Evolutionary conservation across 176 grass and related monocot species (phyloP), one percentile per base, ranked within the genome.

Genomic region (Panicum miliaceum): DNA sequence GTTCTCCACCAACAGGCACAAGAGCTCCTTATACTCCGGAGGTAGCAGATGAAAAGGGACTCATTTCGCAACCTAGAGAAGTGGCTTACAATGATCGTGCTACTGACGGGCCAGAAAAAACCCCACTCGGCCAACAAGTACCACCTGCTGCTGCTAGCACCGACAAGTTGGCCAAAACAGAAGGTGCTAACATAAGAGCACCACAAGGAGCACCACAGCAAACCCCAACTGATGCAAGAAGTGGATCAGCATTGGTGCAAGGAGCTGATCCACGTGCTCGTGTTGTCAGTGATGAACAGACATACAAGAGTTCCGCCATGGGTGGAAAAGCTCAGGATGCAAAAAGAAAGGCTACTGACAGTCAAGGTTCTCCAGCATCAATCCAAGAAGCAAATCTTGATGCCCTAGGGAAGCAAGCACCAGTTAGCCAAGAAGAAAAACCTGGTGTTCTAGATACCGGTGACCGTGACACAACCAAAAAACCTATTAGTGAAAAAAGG

Each of bases 11-110:
- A 29, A 40, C 59, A 14, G 22, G 69, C 5, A 50, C 51, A 80
- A 53, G 7, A 80, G n/a, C 19, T 80, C 76, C 59, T 74, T 36
- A 19, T 1, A 57, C 51, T 84, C 82, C 77, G 75, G 47, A 22
- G 47, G 48, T 36, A 73, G 43, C 41, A 76, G 46, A 82, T 38
- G 64, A 82, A 86, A 78, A 26, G 45, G 63, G 13, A 82, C 52
- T 3, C 38, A 62, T 38, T 81, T 64, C 56, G 7, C 78, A 32
- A 62, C 41, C 78, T 27, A 77, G 64, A 76, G 71, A 1, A 70
- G 41, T 56, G 65, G 12, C 34, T 16, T 7, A 16, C 51, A 75
- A 88, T 78, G 80, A 76, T 62, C 41, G n/a, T 78, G 43, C 53
- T 77, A 65, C 83, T 35, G 41, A 25, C 38, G 34, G 68, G 14